Evolutionary conservation across 441 rosid genomes (phyloP).

Genomic region (Eruca vesicaria): DNA sequence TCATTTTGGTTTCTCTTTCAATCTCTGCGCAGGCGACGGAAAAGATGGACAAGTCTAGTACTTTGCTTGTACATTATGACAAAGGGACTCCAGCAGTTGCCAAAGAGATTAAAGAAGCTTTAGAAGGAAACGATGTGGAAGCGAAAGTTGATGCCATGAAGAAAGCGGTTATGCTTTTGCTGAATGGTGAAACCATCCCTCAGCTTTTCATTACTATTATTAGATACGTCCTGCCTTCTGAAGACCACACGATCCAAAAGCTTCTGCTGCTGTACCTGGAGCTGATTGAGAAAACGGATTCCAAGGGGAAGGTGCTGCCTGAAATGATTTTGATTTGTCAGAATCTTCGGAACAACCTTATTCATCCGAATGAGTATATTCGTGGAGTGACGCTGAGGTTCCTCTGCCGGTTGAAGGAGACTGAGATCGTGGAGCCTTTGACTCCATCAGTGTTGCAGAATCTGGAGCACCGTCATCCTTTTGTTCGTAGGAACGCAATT

Average conservation of each 20-base stretch:
- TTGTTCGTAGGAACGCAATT: conserved; percentile 67
- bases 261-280: conserved; percentile 68
- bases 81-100: conserved; percentile 77
- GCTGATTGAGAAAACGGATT: conserved; percentile 67
- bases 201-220: conserved; percentile 77
- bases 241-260: conserved; percentile 73
- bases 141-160: conserved; percentile 75
- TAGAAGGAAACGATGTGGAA: conserved; percentile 62
- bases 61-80: conserved; percentile 67
- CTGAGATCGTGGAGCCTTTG: conserved; percentile 74
- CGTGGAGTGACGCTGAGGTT: conserved; percentile 81
- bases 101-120: conserved; percentile 76
- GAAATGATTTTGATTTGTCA: conserved; percentile 82
- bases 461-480: conserved; percentile 71
- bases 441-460: conserved; percentile 76
- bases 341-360: conserved; percentile 72
- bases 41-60: conserved; percentile 64
- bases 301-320: conserved; percentile 60
- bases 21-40: conserved; percentile 5
- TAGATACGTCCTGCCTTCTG: conserved; percentile 72
- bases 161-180: conserved; percentile 71
- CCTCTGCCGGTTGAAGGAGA: conserved; percentile 70
- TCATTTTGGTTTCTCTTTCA: neutral
- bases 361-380: conserved; percentile 76
- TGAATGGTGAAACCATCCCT: conserved; percentile 76